These are phyloP conservation scores for Kodamaea laetipori DNA, from an alignment of 805 yeast genomes.

Conservation along the genomic window DNA sequence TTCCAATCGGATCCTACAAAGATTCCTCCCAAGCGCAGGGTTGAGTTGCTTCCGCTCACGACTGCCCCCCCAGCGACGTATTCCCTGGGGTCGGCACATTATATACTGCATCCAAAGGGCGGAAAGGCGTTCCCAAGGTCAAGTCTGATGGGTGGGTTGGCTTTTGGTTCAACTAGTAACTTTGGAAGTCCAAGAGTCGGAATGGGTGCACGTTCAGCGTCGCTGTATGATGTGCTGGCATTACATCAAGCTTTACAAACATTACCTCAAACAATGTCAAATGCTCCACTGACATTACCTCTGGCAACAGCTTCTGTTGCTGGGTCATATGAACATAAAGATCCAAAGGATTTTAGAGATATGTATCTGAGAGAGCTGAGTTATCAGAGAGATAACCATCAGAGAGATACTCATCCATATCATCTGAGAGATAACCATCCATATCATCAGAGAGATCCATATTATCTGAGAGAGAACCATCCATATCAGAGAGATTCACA, in stretches of 20 bases:
- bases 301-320: no score
- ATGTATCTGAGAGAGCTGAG: no score
- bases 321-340: no score
- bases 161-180: neutral
- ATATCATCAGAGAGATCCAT: no score
- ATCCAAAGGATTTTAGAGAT: no score
- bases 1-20: slow-evolving; percentile 12
- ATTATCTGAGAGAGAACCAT: no score
- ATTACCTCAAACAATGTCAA: no score
- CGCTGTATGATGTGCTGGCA: neutral
- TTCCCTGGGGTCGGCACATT: slow-evolving; percentile 5
- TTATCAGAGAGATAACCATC: no score
- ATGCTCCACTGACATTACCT: no score
- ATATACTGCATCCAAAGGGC: slow-evolving; percentile 8
- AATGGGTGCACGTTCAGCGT: neutral
- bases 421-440: no score
- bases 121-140: slow-evolving; percentile 7
- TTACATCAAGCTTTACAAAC: neutral
- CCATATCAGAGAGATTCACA: no score
- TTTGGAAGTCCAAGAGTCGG: neutral
- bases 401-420: no score
- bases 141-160: slow-evolving; percentile 1
- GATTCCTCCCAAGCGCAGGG: slow-evolving; percentile 12
- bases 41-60: slow-evolving; percentile 10
- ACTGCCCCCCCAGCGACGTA: slow-evolving; percentile 6